Evolutionary conservation across 352 stramenopile genomes (phyloP).

Genomic region (Phytopythium helicoides): DNA sequence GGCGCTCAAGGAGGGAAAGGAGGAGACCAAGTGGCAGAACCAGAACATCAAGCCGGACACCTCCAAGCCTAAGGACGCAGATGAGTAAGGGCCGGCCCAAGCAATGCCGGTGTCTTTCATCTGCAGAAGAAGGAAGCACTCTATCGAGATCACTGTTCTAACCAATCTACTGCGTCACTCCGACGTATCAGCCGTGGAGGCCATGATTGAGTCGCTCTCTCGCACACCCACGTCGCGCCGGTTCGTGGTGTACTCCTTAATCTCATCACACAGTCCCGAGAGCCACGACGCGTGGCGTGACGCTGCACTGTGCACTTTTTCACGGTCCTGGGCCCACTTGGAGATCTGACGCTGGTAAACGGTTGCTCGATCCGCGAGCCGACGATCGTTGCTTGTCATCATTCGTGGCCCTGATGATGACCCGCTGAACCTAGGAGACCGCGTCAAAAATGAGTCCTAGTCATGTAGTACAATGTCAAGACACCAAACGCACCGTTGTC

Average conservation of each 20-base stretch:
- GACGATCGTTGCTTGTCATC: conserved; percentile 2
- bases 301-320: conserved; percentile 57
- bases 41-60: conserved; percentile 57
- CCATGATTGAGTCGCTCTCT: conserved; percentile 7
- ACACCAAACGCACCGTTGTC: background rate
- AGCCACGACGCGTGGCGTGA: conserved; percentile 60
- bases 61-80: conserved; percentile 5
- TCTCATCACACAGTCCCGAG: conserved; percentile 56
- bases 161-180: background rate
- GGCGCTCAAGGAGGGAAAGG: conserved; percentile 56
- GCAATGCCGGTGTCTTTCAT: too few species aligned
- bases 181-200: too few species aligned
- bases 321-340: conserved; percentile 52
- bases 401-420: background rate
- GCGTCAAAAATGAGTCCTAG: too few species aligned
- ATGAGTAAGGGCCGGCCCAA: too few species aligned
- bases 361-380: conserved; percentile 9
- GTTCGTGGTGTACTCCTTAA: conserved; percentile 57
- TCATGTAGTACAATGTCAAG: too few species aligned
- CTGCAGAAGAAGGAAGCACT: too few species aligned
- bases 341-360: conserved; percentile 62
- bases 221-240: too few species aligned
- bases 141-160: too few species aligned
- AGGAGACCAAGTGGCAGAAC: conserved; percentile 81
- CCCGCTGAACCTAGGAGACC: background rate